Percentiles rank a stretch among this genome's conserved stretches.
These are phyloP conservation scores for Xylaria flabelliformis DNA, from an alignment of 495 filamentous ascomycete genomes.

Conservation along the genomic window DNA sequence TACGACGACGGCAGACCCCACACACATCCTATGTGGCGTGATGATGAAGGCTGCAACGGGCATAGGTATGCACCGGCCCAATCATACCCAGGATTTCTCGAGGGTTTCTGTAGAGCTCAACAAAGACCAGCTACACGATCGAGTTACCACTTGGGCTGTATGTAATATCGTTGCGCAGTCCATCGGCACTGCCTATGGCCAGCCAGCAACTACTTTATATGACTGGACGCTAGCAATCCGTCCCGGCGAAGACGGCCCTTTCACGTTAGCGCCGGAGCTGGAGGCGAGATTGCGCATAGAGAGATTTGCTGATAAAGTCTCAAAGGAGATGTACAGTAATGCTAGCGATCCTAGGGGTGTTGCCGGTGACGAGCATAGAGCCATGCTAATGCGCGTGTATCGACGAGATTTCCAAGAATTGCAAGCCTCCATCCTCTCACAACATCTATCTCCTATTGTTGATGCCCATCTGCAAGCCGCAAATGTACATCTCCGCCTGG, in stretches of 20 bases:
- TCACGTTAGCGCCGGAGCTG: slow-evolving; percentile 70
- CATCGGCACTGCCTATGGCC: slow-evolving; percentile 88
- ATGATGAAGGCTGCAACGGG: slow-evolving; percentile 95
- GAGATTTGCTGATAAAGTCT: slow-evolving; percentile 84
- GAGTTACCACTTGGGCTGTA: slow-evolving; percentile 88
- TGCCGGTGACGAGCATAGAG: slow-evolving; percentile 71
- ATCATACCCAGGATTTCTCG: slow-evolving; percentile 89
- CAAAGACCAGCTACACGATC: slow-evolving; percentile 83
- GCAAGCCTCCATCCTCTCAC: slow-evolving; percentile 57
- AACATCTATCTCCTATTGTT: slow-evolving; percentile 63
- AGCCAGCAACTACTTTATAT: slow-evolving; percentile 86
- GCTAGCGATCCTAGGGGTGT: slow-evolving; percentile 76
- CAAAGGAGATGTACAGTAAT: slow-evolving; percentile 82
- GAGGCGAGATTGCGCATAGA: slow-evolving; percentile 77
- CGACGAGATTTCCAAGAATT: slow-evolving; percentile 62
- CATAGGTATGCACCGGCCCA: slow-evolving; percentile 87
- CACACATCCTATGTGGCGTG: slow-evolving; percentile 86
- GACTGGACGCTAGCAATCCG: slow-evolving; percentile 80
- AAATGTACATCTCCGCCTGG: slow-evolving; percentile 81
- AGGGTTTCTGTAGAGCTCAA: slow-evolving; percentile 81
- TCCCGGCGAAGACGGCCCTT: slow-evolving; percentile 67
- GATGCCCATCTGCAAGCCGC: slow-evolving; percentile 79
- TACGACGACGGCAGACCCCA: slow-evolving; percentile 85
- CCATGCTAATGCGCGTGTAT: slow-evolving; percentile 67
- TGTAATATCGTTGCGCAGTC: slow-evolving; percentile 94